phyloP scores from a whole-genome alignment of 1,284 basidiomycete genomes.

The Grifola frondosa region DNA sequence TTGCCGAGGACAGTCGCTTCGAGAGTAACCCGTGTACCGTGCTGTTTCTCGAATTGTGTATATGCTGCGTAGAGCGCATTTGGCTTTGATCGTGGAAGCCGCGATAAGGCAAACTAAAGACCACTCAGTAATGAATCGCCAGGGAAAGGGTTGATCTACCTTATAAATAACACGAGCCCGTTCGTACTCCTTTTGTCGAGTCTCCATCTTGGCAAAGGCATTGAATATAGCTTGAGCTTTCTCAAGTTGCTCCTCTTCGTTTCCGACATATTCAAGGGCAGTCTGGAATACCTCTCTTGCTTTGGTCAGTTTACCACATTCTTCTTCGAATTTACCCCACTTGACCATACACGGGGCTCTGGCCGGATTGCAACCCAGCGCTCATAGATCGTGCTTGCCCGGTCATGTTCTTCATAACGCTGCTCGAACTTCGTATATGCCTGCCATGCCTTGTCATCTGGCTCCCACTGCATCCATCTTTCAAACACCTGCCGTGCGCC shows the following conservation, averaged over 20 bases:
- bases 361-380: constrained; percentile 93
- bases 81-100: constrained; percentile 88
- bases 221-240: constrained; percentile 96
- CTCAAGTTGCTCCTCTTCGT: constrained; percentile 94
- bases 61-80: constrained; percentile 83
- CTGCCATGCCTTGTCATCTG: constrained; percentile 98
- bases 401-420: constrained; percentile 87
- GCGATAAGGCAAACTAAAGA: constrained; percentile 84
- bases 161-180: constrained; percentile 96
- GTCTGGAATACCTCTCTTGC: constrained; percentile 95
- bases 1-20: constrained; percentile 95
- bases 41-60: constrained; percentile 97
- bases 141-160: constrained; percentile 48
- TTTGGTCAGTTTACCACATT: constrained; percentile 81
- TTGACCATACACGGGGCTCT: constrained; percentile 93
- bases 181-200: constrained; percentile 90
- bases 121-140: constrained; percentile 1
- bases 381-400: constrained; percentile 91
- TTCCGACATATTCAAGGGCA: constrained; percentile 93
- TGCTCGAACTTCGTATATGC: constrained; percentile 96
- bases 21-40: constrained; percentile 83
- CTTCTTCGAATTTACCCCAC: constrained; percentile 97
- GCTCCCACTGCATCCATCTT: constrained; percentile 99
- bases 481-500: constrained; percentile 97
- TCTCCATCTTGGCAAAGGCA: constrained; percentile 98